phyloP scores from a whole-genome alignment of 345 rosid species.

The Abelmoschus esculentus region DNA sequence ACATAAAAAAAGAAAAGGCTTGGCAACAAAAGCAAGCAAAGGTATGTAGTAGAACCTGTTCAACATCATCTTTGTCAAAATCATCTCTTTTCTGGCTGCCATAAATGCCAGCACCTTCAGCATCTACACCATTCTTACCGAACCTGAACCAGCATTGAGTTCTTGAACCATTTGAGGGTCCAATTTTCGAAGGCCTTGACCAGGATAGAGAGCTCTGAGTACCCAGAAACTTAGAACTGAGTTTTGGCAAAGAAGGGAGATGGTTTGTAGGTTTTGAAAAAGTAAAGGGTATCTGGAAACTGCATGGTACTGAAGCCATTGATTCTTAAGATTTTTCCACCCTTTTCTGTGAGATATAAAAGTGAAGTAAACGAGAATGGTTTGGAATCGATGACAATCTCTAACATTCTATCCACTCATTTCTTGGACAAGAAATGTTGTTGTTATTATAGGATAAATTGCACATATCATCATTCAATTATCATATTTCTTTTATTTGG shows the following conservation, averaged over 20 bases:
- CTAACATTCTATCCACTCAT: conserved; percentile 13
- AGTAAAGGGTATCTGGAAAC: conserved; percentile 19
- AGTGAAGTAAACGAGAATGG: not conserved
- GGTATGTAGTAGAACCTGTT: conserved; percentile 40
- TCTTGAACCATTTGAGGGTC: conserved; percentile 72
- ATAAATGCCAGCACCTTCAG: conserved; percentile 92
- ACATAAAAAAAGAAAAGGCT: not conserved
- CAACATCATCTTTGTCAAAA: conserved; percentile 94
- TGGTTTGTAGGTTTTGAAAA: conserved; percentile 29
- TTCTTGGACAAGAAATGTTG: not conserved
- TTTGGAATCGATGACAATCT: not conserved
- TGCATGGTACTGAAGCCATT: conserved; percentile 47
- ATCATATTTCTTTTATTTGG: too few relatives aligned
- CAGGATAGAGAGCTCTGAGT: conserved; percentile 19
- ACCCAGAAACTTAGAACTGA: conserved; percentile 54
- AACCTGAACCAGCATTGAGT: conserved; percentile 77
- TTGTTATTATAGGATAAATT: too few relatives aligned
- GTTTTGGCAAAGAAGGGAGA: conserved; percentile 22
- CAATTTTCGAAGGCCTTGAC: conserved; percentile 33
- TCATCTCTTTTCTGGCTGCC: conserved; percentile 87
- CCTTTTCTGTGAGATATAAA: not conserved
- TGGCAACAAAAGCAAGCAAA: too few relatives aligned
- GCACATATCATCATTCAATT: too few relatives aligned
- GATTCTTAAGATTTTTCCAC: conserved; percentile 1
- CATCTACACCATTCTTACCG: conserved; percentile 86